phyloP scores from a whole-genome alignment of 2,329 filamentous ascomycete species.

The Curvularia verruculosa region DNA sequence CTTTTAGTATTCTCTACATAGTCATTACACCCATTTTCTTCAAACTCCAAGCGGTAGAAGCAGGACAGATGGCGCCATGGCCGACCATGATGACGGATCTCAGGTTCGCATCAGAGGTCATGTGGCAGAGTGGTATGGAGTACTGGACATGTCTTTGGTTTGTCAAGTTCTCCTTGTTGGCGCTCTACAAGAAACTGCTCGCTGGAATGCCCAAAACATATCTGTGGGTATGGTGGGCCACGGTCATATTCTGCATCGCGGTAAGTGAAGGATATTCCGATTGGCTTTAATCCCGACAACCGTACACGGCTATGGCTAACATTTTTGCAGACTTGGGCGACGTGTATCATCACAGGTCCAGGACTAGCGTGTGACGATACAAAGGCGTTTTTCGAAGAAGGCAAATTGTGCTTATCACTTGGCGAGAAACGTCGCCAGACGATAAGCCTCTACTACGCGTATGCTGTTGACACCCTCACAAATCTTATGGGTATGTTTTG shows the following conservation, averaged over 20 bases:
- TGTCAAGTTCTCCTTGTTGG: slow-evolving; percentile 51
- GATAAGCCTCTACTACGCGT: slow-evolving; percentile 46
- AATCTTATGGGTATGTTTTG: slow-evolving; percentile 44
- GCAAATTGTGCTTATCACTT: slow-evolving; percentile 31
- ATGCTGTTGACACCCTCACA: slow-evolving; percentile 45
- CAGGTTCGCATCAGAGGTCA: slow-evolving; percentile 43
- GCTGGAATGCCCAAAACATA: slow-evolving; percentile 39
- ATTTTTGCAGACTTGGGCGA: slow-evolving; percentile 41
- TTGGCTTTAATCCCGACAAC: not conserved
- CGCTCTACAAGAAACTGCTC: slow-evolving; percentile 49
- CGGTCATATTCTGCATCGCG: slow-evolving; percentile 43
- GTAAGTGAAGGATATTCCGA: slow-evolving; percentile 26
- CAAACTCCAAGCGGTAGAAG: slow-evolving; percentile 33
- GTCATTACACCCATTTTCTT: slow-evolving; percentile 45
- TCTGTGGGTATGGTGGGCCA: slow-evolving; percentile 47
- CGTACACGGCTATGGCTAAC: slow-evolving; percentile 2
- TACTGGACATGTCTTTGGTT: slow-evolving; percentile 51
- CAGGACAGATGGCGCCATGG: slow-evolving; percentile 33
- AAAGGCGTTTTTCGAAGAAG: slow-evolving; percentile 34
- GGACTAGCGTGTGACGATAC: slow-evolving; percentile 44
- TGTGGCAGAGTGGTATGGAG: slow-evolving; percentile 49
- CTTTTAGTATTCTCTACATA: slow-evolving; percentile 42
- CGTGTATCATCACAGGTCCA: slow-evolving; percentile 46
- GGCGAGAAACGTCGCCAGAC: slow-evolving; percentile 41
- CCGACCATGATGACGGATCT: slow-evolving; percentile 40